Conservation (phyloP, 2,329 filamentous ascomycete genomes). For the Plenodomus lindquistii region DNA sequence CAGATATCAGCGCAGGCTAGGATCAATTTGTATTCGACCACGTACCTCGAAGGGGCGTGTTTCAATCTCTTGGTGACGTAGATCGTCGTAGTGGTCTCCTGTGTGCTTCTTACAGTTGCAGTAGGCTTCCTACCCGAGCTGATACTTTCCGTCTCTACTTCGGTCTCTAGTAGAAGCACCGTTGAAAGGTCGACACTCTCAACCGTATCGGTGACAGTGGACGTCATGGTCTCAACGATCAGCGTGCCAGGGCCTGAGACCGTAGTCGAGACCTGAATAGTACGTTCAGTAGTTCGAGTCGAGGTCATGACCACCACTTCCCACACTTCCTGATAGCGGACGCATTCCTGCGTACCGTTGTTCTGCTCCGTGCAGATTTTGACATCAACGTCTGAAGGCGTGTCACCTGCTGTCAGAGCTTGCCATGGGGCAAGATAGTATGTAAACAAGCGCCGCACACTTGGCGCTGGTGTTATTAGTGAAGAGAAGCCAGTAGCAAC, state of each 20-base stretch:
- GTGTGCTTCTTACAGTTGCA: slow-evolving; percentile 5
- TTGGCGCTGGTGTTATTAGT: slow-evolving; percentile 45
- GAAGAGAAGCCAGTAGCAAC: slow-evolving; percentile 9
- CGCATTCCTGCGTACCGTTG: slow-evolving; percentile 45
- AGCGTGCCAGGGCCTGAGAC: slow-evolving; percentile 38
- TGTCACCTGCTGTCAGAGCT: slow-evolving; percentile 44
- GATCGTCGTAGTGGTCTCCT: slow-evolving; percentile 15
- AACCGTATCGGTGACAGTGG: slow-evolving; percentile 44
- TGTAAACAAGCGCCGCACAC: slow-evolving; percentile 46
- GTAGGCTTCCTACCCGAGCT: slow-evolving; percentile 22
- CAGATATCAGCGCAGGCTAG: slow-evolving; percentile 1
- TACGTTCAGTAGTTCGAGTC: slow-evolving; percentile 39
- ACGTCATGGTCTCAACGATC: slow-evolving; percentile 46
- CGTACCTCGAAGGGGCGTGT: slow-evolving; percentile 21
- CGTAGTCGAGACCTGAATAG: slow-evolving; percentile 47
- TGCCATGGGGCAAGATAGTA: slow-evolving; percentile 53
- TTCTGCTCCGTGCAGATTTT: slow-evolving; percentile 47
- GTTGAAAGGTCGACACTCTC: slow-evolving; percentile 47
- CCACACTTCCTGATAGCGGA: slow-evolving; percentile 50
- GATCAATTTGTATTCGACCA: background rate
- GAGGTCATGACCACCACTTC: slow-evolving; percentile 45
- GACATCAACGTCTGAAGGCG: slow-evolving; percentile 46
- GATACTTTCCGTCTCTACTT: slow-evolving; percentile 41
- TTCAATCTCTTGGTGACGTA: slow-evolving; percentile 29
- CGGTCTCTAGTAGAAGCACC: slow-evolving; percentile 43